A percentile compares a stretch with the other conserved stretches of the same genome.
Evolutionary conservation across 768 basidiomycete species (phyloP).

Genomic region (Termitomyces sp.): DNA sequence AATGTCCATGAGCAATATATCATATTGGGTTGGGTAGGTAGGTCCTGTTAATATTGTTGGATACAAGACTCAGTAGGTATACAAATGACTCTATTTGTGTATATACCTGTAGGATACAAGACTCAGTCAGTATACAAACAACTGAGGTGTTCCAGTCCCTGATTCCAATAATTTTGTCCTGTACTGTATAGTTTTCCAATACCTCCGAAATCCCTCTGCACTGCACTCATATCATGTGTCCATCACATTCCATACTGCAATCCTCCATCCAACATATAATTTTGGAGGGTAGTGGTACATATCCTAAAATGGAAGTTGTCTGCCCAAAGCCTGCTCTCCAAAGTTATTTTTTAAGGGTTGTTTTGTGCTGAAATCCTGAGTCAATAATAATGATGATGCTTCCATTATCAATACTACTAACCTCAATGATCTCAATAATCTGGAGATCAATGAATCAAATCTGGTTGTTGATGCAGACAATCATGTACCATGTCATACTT

Average conservation of each 20-base stretch:
- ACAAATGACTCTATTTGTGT: no score
- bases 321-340: background rate
- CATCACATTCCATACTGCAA: no score
- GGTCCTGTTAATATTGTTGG: background rate
- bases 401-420: background rate
- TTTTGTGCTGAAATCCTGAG: background rate
- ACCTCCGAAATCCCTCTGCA: no score
- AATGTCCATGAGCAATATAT: background rate
- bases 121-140: no score
- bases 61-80: no score
- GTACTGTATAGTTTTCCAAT: no score
- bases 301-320: background rate
- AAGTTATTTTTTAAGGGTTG: background rate
- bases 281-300: constrained; percentile 1
- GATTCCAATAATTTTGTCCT: no score
- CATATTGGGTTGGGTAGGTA: background rate
- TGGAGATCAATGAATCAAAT: background rate
- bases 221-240: no score
- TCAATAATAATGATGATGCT: background rate
- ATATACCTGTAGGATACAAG: no score
- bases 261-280: background rate
- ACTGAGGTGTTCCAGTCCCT: no score
- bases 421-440: background rate
- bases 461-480: no score
- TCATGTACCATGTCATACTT: no score